These are phyloP conservation scores for Saprolegnia parasitica DNA, from an alignment of 352 stramenopile species.

Conservation along the genomic window DNA sequence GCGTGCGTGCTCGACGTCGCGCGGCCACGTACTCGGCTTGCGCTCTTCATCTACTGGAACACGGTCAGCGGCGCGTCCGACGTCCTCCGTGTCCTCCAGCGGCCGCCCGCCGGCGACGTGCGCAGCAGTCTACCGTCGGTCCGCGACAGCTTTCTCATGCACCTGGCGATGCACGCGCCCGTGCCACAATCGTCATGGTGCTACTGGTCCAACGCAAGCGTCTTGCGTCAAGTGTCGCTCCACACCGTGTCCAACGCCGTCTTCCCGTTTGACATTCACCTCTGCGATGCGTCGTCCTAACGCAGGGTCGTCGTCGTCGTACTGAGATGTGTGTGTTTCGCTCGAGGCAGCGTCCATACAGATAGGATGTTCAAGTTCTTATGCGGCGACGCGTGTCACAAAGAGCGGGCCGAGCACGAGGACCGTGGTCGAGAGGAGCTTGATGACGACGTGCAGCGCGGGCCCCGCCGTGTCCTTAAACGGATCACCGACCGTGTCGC, in stretches of 20 bases:
- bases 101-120: conserved; percentile 35
- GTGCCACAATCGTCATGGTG: conserved; percentile 35
- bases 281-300: conserved; percentile 15
- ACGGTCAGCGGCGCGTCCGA: conserved; percentile 41
- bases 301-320: too few relatives aligned
- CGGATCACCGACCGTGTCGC: conserved; percentile 96
- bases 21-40: conserved; percentile 22
- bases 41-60: conserved; percentile 46
- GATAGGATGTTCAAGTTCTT: conserved; percentile 28
- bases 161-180: conserved; percentile 31
- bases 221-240: conserved; percentile 41
- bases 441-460: conserved; percentile 98
- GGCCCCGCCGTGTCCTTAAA: conserved; percentile 97
- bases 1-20: conserved; percentile 43
- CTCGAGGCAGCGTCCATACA: conserved; percentile 26
- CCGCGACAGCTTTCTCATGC: conserved; percentile 32
- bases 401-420: conserved; percentile 91
- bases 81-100: conserved; percentile 44
- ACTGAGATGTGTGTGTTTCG: too few relatives aligned
- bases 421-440: conserved; percentile 93
- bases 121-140: background rate
- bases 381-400: conserved; percentile 53
- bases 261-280: conserved; percentile 49
- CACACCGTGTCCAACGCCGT: conserved; percentile 40
- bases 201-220: conserved; percentile 42